Evolutionary conservation across 768 basidiomycete genomes (phyloP).

Genomic region (Tylopilus intermedius): DNA sequence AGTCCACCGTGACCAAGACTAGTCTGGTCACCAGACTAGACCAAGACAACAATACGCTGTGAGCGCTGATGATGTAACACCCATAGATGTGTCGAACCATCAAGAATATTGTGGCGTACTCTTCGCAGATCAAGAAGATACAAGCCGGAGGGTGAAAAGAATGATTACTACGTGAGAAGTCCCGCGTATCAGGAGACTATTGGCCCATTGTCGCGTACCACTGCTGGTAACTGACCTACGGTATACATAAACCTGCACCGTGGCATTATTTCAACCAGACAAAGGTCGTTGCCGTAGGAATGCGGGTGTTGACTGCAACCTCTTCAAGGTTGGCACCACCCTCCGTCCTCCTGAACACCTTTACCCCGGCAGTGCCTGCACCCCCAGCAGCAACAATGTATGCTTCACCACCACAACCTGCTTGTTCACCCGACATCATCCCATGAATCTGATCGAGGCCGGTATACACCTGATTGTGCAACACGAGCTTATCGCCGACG

Average conservation of each 20-base stretch:
- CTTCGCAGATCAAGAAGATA: too few species aligned
- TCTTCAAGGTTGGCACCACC: constrained; percentile 48
- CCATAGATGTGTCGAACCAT: too few species aligned
- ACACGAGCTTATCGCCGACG: constrained; percentile 33
- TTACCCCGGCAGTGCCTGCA: constrained; percentile 50
- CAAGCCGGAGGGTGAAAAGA: too few species aligned
- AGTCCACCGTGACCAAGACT: not conserved
- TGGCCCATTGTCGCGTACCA: too few species aligned
- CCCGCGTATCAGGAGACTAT: too few species aligned
- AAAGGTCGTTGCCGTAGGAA: constrained; percentile 50
- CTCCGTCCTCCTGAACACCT: constrained; percentile 49
- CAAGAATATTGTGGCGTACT: too few species aligned
- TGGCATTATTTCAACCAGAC: constrained; percentile 33
- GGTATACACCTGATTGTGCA: constrained; percentile 55
- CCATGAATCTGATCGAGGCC: constrained; percentile 61
- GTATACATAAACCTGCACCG: too few species aligned
- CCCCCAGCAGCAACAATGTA: constrained; percentile 53
- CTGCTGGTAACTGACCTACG: too few species aligned
- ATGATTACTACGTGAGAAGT: too few species aligned
- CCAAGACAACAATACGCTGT: too few species aligned
- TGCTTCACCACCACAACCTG: constrained; percentile 41
- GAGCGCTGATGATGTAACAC: too few species aligned
- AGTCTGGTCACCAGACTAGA: too few species aligned
- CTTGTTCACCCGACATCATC: constrained; percentile 51
- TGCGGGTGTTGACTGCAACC: constrained; percentile 48